Base-by-base conservation (phyloP, 768 basidiomycete genomes). In the Lepiota brunneoincarnata region DNA sequence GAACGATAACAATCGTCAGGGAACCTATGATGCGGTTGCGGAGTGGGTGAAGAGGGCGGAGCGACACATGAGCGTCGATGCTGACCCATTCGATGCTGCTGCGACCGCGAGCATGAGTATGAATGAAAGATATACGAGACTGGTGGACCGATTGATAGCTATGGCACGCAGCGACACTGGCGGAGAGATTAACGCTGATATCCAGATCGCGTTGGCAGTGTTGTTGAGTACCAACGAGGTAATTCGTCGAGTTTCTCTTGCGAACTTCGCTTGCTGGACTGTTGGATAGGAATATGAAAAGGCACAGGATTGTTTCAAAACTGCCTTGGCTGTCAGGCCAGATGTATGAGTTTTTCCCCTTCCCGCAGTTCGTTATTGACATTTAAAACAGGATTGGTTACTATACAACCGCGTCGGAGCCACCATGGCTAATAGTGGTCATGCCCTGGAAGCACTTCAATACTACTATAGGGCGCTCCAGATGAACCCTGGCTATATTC, bases 371-470 rank as follows among this genome's bases (percentile, higher is more conserved):
- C 11, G 52, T 28, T 37, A n/a, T 34, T 59, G 42, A 57, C 48
- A 14, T 37, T 45, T 20, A 23, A 52, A 40, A 34, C 46, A 95
- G 91, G 94, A 98, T 65, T 96, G 90, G 87, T 72, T 91, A 36
- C 70, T 98, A 54, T 96, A 91, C 70, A 98, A 98, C 64, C 83
- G 95, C 14, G 89, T 96, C 38, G 95, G 95, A 12, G 95, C 95
- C 14, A 95, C 93, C 4, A 84, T 94, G 73, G 95, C 95, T 21
- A 98, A 97, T 69, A 91, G 83, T 62, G 86, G 93, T 20, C 75
- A 74, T 50, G 79, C 93, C 11, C 82, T 80, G 34, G 83, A 91
- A 49, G 95, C 95, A n/a, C 75, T 94, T 2, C 75, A 86, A 55
- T 96, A 92, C 66, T 98, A 98, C 69, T 80, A 84, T 63, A 82